Evolutionary conservation across 495 filamentous ascomycete species (phyloP).

Genomic region (Penicillium dipodomyicola): DNA sequence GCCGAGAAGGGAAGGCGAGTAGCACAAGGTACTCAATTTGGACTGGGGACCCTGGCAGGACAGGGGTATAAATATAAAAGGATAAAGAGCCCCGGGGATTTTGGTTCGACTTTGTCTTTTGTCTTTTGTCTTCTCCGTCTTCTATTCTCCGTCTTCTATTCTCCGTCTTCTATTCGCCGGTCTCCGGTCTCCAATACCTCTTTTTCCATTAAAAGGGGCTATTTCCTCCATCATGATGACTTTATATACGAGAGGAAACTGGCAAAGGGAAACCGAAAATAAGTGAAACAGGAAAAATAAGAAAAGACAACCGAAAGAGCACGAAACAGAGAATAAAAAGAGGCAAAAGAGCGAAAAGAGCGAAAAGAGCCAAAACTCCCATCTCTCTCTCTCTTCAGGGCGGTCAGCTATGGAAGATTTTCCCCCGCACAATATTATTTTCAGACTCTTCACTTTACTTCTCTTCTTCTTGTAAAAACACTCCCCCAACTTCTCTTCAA

Average conservation of each 20-base stretch:
- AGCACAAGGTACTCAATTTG: constrained; percentile 31
- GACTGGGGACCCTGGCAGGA: constrained; percentile 27
- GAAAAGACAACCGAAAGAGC: no score
- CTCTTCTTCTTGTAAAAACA: constrained; percentile 6
- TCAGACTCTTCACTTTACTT: constrained; percentile 20
- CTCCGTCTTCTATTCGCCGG: background rate
- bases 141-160: no score
- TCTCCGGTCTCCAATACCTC: background rate
- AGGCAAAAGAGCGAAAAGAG: background rate
- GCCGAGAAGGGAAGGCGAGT: background rate
- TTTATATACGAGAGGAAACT: no score
- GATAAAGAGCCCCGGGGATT: background rate
- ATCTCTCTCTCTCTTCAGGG: background rate
- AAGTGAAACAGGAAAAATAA: no score
- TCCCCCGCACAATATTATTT: constrained; percentile 41
- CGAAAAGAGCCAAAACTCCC: background rate
- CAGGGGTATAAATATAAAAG: constrained; percentile 12
- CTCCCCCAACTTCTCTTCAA: constrained; percentile 22
- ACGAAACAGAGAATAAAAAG: background rate
- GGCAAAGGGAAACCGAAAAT: no score
- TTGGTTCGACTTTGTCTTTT: no score
- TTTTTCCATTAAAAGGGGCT: background rate
- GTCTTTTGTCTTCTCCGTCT: background rate
- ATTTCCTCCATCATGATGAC: background rate
- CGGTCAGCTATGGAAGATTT: constrained; percentile 30